Evolutionary conservation across 2,329 filamentous ascomycete genomes (phyloP).

Genomic region (Cladobotryum mycophilum): DNA sequence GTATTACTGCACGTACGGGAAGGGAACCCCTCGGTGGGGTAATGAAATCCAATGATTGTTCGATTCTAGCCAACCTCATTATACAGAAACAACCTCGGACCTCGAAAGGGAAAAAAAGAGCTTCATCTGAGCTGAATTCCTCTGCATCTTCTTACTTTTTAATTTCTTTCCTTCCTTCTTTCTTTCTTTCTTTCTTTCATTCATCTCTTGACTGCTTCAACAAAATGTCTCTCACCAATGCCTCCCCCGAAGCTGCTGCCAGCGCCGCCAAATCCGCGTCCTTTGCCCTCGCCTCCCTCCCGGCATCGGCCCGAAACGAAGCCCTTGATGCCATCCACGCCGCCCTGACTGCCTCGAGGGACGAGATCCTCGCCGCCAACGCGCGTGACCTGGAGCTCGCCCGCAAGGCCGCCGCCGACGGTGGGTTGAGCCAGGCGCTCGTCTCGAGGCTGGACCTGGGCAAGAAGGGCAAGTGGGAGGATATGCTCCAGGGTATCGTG

Average conservation of each 20-base stretch:
- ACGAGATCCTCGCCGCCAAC: constrained; percentile 81
- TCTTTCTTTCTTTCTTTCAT: no score
- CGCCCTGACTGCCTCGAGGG: constrained; percentile 63
- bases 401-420: constrained; percentile 64
- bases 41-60: no score
- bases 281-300: constrained; percentile 72
- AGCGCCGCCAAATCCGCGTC: constrained; percentile 74
- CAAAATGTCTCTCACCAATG: constrained; percentile 82
- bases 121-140: no score
- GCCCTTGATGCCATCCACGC: constrained; percentile 78
- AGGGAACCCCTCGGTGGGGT: no score
- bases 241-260: constrained; percentile 71
- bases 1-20: no score
- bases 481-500: constrained; percentile 92
- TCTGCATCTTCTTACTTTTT: no score
- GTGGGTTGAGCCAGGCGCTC: constrained; percentile 72
- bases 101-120: no score
- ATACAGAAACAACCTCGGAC: no score
- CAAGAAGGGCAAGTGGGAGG: constrained; percentile 87
- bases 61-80: no score
- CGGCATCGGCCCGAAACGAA: constrained; percentile 69
- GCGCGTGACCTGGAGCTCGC: constrained; percentile 73
- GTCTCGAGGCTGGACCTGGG: constrained; percentile 83
- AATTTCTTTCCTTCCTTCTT: no score
- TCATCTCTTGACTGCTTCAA: no score